Base-by-base conservation (phyloP, 2,329 filamentous ascomycete species). In the Paraconiothyrium sp. region DNA sequence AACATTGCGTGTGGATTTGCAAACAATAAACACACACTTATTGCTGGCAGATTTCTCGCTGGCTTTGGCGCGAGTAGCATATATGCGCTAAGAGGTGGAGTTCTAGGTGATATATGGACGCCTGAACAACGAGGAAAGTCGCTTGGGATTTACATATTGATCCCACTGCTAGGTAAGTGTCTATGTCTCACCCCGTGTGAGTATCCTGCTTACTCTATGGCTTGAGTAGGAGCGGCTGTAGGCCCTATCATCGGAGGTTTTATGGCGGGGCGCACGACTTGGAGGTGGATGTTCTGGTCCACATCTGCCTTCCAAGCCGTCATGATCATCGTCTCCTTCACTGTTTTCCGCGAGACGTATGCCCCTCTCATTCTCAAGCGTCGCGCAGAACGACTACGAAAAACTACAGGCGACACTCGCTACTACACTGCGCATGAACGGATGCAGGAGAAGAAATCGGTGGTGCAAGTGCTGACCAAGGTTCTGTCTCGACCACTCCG, bases 401-500 rank as follows among this genome's bases (percentile, higher is more conserved):
- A 64, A 72, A 87, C 92, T 61, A 91, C 86, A 64, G 83, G 87
- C 5, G 82, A 91, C 48, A 93, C 89, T 83, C 95, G 91, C 90
- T 71, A 71, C 52, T 62, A 68, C 44, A 71, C 82, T 5, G 58
- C 71, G 0, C 69, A 73, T 14, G 71, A 73, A 34, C 72, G 80
- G n/a, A 7, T 62, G 4, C 61, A 61, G 22, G 58, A 52, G 11
- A 16, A 60, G 8, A 61, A 58, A 16, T 58, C 61, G 0, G 22
- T 65, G 2, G 6, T 58, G 8, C 90, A 86, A 69, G 58, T 63
- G 10, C 69, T 84, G 64, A 59, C 71, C 9, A 76, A 71, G 5
- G 74, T 80, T 22, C 76, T 85, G 58, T 70, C 79, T 20, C 78
- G 89, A 1, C 85, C 86, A 0, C 83, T 84, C 2, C 84, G 84